These are phyloP conservation scores for Russula vinacea DNA, from an alignment of 768 basidiomycete species.

Conservation along the genomic window DNA sequence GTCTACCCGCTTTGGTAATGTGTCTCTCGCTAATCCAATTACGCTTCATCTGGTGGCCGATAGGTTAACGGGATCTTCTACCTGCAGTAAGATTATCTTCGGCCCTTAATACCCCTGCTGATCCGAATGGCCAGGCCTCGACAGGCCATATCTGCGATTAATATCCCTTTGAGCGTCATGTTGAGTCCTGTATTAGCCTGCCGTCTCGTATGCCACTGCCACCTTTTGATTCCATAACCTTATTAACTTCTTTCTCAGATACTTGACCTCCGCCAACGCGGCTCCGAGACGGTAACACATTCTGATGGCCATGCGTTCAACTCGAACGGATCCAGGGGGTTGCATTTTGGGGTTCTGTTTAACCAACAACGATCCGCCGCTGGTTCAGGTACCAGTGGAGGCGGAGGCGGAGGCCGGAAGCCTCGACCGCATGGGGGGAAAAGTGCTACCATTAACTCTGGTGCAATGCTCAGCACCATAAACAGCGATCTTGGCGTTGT, in stretches of 20 bases:
- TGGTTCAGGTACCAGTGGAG: constrained; percentile 21
- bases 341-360: constrained; percentile 29
- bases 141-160: constrained; percentile 78
- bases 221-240: not conserved
- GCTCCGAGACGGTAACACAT: constrained; percentile 72
- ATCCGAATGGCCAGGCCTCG: constrained; percentile 52
- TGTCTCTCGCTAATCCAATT: constrained; percentile 13
- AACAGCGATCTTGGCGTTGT: constrained; percentile 26
- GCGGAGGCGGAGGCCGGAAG: constrained; percentile 12
- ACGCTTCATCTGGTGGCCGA: constrained; percentile 2
- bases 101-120: constrained; percentile 23
- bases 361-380: constrained; percentile 27
- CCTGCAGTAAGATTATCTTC: constrained; percentile 57
- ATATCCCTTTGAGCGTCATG: constrained; percentile 83
- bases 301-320: constrained; percentile 39
- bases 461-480: constrained; percentile 27
- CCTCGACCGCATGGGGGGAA: constrained; percentile 20
- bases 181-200: constrained; percentile 76
- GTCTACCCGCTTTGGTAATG: constrained; percentile 20
- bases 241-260: constrained; percentile 45
- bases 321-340: constrained; percentile 23
- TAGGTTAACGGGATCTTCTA: constrained; percentile 81
- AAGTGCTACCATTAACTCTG: constrained; percentile 23
- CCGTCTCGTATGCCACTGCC: constrained; percentile 51
- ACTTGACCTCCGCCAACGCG: constrained; percentile 77